phyloP scores from a whole-genome alignment of 2,329 filamentous ascomycete genomes.

The Fonsecaea nubica region DNA sequence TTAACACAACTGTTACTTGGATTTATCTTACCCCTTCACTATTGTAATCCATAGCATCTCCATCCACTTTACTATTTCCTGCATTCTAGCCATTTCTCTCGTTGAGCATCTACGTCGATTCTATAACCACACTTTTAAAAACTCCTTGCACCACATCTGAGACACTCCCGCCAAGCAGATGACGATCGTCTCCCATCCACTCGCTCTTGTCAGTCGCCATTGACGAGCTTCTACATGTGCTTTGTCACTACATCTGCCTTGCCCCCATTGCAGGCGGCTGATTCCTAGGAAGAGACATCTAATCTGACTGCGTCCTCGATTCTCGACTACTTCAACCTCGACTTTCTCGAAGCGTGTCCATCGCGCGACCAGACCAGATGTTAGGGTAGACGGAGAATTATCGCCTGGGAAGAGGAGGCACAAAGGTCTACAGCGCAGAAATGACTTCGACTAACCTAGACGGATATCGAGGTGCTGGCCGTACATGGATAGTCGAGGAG shows the following conservation, averaged over 20 bases:
- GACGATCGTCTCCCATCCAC: neutral
- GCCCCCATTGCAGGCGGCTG: neutral
- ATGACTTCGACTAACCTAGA: constrained; percentile 9
- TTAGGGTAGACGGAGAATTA: neutral
- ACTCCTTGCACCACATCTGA: constrained; percentile 10
- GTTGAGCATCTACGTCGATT: neutral
- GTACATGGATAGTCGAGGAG: neutral
- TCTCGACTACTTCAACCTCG: constrained; percentile 6
- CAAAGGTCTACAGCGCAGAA: constrained; percentile 6
- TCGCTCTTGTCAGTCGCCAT: constrained; percentile 2
- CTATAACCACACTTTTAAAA: neutral
- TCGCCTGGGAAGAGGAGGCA: constrained; percentile 17
- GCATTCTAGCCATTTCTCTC: neutral
- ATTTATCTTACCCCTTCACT: constrained; percentile 2
- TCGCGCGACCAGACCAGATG: constrained; percentile 10
- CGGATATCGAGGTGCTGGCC: neutral
- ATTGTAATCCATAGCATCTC: neutral
- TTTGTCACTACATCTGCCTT: neutral
- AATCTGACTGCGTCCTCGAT: neutral
- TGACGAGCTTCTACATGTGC: constrained; percentile 9
- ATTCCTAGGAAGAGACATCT: neutral
- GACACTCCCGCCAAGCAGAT: constrained; percentile 17
- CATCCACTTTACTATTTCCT: neutral
- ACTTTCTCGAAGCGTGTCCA: constrained; percentile 1
- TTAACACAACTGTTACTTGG: neutral